Evolutionary conservation across 179 eudicot genomes (phyloP), one percentile per base, ranked within the genome.

Genomic region (Spinacia oleracea): DNA sequence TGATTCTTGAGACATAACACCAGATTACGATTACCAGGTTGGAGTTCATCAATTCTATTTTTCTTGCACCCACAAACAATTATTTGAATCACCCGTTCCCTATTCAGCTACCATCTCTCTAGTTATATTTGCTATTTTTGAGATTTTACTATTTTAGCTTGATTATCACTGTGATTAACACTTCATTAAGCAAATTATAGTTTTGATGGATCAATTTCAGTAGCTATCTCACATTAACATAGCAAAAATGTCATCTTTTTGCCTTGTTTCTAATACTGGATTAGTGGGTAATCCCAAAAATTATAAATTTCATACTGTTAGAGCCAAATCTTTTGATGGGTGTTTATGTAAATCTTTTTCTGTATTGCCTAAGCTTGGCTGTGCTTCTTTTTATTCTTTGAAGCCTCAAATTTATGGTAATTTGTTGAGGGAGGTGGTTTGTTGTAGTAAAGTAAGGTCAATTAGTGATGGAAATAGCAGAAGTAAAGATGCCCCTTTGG

Each of bases 191-290:
- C 2, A 14, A 16, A 12, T 56, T 60, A 11, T 65, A 34, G 21
- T 72, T 32, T 74, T 70, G 20, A 81, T 69, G 79, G 79, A 34
- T 56, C 16, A 69, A 63, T 55, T 34, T 42, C 27, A 32, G 35
- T 84, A 75, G 73, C 32, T 79, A 48, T 27, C 42, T 60, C 48
- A 18, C 31, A 70, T 8, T 60, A 9, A 29, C 34, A 45, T 67
- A 60, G 34, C 35, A 1, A 84, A 80, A 48, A 96, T 96, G 99
- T 94, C 87, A 42, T 83, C 91, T 18, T 82, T 87, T 70, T 86
- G 86, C 83, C 79, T 96, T 63, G 84, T 85, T 80, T 82, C 88
- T 25, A 89, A 77, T 80, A 74, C 83, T 83, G 90, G 85, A 60
- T 77, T 88, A 6, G 81, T 89, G 79, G 85, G 81, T 68, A 79